Evolutionary conservation across 495 filamentous ascomycete genomes (phyloP).

Genomic region (Aspergillus wentii): DNA sequence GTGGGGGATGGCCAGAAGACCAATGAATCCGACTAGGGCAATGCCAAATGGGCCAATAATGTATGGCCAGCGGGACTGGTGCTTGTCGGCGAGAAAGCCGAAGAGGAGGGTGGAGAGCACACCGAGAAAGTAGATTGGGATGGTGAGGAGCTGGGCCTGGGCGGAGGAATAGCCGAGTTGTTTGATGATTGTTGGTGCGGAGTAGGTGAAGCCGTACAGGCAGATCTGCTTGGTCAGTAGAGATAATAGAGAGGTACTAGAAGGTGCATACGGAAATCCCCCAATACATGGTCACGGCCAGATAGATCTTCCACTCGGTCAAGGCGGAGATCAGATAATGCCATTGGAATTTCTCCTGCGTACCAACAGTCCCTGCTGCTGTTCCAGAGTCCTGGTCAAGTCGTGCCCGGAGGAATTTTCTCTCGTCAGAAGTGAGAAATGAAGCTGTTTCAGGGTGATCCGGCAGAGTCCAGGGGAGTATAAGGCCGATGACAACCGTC

Average conservation of each 20-base stretch:
- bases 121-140: conserved; percentile 65
- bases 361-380: too few species aligned
- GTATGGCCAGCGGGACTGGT: conserved; percentile 54
- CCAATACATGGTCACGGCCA: too few species aligned
- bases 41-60: conserved; percentile 52
- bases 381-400: too few species aligned
- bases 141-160: conserved; percentile 64
- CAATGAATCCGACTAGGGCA: conserved; percentile 60
- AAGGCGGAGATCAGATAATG: too few species aligned
- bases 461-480: conserved; percentile 63
- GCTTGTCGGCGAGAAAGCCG: conserved; percentile 54
- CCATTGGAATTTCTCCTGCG: too few species aligned
- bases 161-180: conserved; percentile 64
- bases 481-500: conserved; percentile 54
- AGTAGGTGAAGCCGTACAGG: too few species aligned
- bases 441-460: conserved; percentile 69
- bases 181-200: conserved; percentile 55
- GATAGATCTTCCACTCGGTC: too few species aligned
- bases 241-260: too few species aligned
- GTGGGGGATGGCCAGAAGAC: conserved; percentile 51
- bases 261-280: too few species aligned
- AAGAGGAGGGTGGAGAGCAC: conserved; percentile 52
- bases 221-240: too few species aligned
- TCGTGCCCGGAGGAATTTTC: conserved; percentile 52
- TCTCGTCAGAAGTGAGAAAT: conserved; percentile 62